Percentiles rank a stretch among this genome's conserved stretches.
These are phyloP conservation scores for Candida arabinofermentans DNA, from an alignment of 805 yeast species.

Conservation along the genomic window DNA sequence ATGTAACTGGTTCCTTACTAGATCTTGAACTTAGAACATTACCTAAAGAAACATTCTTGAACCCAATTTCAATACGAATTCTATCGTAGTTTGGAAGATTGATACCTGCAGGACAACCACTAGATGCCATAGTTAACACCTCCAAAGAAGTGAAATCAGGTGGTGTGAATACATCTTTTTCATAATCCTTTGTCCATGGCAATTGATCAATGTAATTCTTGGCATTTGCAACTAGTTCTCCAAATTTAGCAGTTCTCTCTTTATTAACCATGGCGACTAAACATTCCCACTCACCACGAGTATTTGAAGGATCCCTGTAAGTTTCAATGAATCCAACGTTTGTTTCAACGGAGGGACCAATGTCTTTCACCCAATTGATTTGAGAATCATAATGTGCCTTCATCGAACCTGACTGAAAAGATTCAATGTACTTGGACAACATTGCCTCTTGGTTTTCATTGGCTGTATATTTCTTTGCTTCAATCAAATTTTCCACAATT, in stretches of 20 bases:
- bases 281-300: conserved; percentile 93
- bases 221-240: conserved; percentile 64
- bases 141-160: conserved; percentile 92
- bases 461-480: conserved; percentile 63
- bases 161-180: conserved; percentile 82
- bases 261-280: conserved; percentile 86
- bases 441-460: conserved; percentile 67
- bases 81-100: conserved; percentile 92
- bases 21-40: conserved; percentile 78
- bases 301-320: conserved; percentile 88
- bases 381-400: conserved; percentile 83
- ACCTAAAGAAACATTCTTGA: conserved; percentile 86
- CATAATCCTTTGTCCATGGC: conserved; percentile 77
- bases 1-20: conserved; percentile 63
- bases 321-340: conserved; percentile 92
- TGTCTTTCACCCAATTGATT: conserved; percentile 81
- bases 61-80: conserved; percentile 77
- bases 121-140: conserved; percentile 83
- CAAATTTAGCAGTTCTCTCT: conserved; percentile 79
- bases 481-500: conserved; percentile 50
- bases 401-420: conserved; percentile 80
- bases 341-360: conserved; percentile 73
- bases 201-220: conserved; percentile 56
- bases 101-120: conserved; percentile 91
- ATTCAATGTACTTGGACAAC: conserved; percentile 60